phyloP scores from a whole-genome alignment of 345 rosid species.

The Bretschneidera sinensis region DNA sequence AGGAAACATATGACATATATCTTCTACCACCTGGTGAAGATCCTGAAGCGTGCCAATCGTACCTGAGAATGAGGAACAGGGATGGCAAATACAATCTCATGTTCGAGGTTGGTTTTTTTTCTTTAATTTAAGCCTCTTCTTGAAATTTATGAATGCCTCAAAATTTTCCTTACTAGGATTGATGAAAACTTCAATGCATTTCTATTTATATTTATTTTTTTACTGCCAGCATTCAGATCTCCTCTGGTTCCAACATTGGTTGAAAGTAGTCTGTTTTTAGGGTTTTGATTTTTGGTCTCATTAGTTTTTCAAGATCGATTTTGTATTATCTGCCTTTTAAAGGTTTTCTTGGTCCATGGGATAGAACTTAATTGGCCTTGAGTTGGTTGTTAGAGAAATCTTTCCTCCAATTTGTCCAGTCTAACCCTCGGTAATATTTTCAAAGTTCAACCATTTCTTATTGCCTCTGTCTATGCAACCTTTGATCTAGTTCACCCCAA shows the following conservation, averaged over 20 bases:
- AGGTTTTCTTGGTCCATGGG: no score
- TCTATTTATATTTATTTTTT: constrained; percentile 3
- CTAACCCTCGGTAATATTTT: no score
- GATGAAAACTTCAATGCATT: constrained; percentile 4
- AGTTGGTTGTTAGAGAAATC: no score
- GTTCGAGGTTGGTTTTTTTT: constrained; percentile 73
- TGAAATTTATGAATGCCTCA: background rate
- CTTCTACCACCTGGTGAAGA: constrained; percentile 99
- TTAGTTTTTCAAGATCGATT: no score
- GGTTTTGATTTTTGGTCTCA: background rate
- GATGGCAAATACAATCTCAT: constrained; percentile 98
- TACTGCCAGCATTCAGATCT: constrained; percentile 1
- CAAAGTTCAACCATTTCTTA: no score
- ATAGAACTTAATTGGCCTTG: no score
- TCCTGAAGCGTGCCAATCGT: constrained; percentile 99
- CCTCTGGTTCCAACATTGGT: no score
- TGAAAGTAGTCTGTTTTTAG: background rate
- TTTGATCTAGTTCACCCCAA: no score
- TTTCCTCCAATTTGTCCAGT: no score
- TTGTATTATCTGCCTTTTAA: no score
- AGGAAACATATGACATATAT: constrained; percentile 98
- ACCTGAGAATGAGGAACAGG: constrained; percentile 96
- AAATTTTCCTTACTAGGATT: background rate
- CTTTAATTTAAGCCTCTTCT: constrained; percentile 15
- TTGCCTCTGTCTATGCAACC: no score